phyloP scores from a whole-genome alignment of 164 flowering plant species.

The Tetracentron sinense region DNA sequence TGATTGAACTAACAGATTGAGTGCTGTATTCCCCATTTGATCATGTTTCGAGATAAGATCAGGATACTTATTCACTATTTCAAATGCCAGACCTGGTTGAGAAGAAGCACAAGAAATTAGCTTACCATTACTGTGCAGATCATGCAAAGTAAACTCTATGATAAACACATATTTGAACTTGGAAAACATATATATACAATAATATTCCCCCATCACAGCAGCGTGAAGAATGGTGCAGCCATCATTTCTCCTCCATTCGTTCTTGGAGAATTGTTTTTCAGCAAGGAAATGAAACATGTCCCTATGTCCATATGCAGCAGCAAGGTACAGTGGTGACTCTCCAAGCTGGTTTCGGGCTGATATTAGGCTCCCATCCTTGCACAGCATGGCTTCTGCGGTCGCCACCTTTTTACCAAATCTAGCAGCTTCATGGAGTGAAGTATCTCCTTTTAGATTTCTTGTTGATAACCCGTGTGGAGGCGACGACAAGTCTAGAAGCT shows the following conservation, averaged over 20 bases:
- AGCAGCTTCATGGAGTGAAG: constrained; percentile 1
- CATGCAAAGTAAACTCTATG: background rate
- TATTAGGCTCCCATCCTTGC: background rate
- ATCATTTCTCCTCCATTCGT: background rate
- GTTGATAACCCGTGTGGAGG: background rate
- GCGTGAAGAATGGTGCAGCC: background rate
- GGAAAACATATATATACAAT: background rate
- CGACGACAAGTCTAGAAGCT: background rate
- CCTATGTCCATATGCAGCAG: background rate
- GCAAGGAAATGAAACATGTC: background rate
- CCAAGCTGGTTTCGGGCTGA: background rate
- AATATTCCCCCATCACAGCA: background rate
- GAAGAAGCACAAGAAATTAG: background rate
- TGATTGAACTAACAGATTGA: background rate
- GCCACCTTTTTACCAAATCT: background rate
- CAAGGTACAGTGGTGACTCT: background rate
- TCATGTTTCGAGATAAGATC: background rate
- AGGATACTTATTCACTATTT: background rate
- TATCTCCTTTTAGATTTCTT: background rate
- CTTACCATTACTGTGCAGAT: background rate
- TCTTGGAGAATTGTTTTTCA: background rate
- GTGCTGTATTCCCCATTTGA: background rate
- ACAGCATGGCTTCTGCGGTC: background rate
- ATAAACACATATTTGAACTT: background rate
- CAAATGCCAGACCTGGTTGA: background rate